phyloP scores from a whole-genome alignment of 2,329 filamentous ascomycete species.

The Alternaria ethzedia region DNA sequence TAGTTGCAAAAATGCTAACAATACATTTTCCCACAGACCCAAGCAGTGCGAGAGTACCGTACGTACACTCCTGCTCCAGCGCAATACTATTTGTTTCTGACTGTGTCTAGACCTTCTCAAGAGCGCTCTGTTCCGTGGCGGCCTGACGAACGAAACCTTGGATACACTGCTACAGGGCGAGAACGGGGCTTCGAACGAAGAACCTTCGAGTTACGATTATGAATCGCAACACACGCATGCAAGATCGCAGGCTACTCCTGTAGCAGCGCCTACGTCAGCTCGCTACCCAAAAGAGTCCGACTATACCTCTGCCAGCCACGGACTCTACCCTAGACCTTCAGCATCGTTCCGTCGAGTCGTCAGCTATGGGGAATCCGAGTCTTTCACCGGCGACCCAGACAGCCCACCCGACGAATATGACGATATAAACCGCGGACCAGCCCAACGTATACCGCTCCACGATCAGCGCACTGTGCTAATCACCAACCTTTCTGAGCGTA shows the following conservation, averaged over 20 bases:
- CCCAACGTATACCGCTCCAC: constrained; percentile 29
- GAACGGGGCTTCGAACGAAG: constrained; percentile 19
- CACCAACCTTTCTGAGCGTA: constrained; percentile 65
- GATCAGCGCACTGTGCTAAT: constrained; percentile 67
- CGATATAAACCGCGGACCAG: neutral
- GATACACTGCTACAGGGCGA: constrained; percentile 53
- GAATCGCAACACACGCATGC: constrained; percentile 21
- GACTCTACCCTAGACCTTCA: constrained; percentile 18
- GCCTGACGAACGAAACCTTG: constrained; percentile 58
- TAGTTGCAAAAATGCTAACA: constrained; percentile 1
- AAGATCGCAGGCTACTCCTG: constrained; percentile 13
- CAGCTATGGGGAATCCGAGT: constrained; percentile 27
- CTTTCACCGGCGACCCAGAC: constrained; percentile 16
- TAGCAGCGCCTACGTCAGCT: constrained; percentile 10
- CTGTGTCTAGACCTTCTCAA: constrained; percentile 51
- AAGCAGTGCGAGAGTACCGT: constrained; percentile 62
- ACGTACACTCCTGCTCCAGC: constrained; percentile 26
- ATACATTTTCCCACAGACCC: constrained; percentile 37
- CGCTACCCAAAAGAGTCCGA: constrained; percentile 23
- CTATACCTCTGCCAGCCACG: constrained; percentile 26
- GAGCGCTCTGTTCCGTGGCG: constrained; percentile 58
- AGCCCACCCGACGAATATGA: constrained; percentile 15
- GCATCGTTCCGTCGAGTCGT: constrained; percentile 17
- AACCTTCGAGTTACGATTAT: constrained; percentile 19
- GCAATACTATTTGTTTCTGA: constrained; percentile 1